A percentile compares a stretch with the other conserved stretches of the same genome.
These are phyloP conservation scores for Nicotiana obtusifolia DNA, from an alignment of 257 asterid genomes.

Conservation along the genomic window DNA sequence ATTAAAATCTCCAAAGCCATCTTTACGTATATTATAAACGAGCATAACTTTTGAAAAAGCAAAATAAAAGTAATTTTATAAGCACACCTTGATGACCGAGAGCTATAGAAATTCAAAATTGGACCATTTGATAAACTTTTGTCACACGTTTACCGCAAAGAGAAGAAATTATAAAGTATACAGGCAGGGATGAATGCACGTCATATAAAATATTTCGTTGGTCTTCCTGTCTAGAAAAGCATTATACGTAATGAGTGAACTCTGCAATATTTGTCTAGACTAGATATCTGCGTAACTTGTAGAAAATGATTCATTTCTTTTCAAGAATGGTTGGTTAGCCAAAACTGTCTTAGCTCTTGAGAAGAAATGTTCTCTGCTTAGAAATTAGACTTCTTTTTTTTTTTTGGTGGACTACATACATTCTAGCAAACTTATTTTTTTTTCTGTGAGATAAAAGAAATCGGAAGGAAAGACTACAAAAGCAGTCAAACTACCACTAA, in stretches of 20 bases:
- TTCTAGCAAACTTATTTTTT: too few relatives aligned
- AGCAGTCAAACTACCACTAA: background rate
- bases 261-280: background rate
- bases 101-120: background rate
- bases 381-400: too few relatives aligned
- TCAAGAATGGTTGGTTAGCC: background rate
- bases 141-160: background rate
- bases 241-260: background rate
- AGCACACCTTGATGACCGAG: background rate
- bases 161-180: background rate
- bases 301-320: background rate
- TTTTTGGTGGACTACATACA: too few relatives aligned
- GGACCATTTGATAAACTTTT: background rate
- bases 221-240: constrained; percentile 4
- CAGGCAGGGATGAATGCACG: background rate
- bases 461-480: too few relatives aligned
- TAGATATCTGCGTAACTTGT: background rate
- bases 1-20: background rate
- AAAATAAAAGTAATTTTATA: background rate
- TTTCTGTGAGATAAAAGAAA: too few relatives aligned
- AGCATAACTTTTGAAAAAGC: background rate
- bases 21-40: background rate
- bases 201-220: background rate
- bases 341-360: background rate
- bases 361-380: too few relatives aligned